Evolutionary conservation across 1,139 yeast genomes (phyloP), one percentile per base, ranked within the genome.

Genomic region (Taiozyma sp.): DNA sequence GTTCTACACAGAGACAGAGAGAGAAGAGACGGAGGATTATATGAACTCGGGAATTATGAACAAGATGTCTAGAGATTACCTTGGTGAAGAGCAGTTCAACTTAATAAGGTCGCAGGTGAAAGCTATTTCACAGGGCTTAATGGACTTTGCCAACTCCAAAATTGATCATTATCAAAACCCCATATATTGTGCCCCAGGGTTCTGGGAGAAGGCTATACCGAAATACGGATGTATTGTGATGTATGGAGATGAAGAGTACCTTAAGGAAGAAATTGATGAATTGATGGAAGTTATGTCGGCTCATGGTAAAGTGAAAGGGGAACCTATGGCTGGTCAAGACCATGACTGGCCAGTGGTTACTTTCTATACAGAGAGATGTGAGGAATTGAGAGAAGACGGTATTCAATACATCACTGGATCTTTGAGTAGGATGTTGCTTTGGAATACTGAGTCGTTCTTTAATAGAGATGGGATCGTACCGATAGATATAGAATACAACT

Each of bases 201-300:
- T 71, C 60, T 76, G 80, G 80, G 53, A 62, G 14, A 57, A 59
- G 7, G 71, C 76, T 6, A 61, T 72, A 36, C 80, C 80, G 0
- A 55, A 56, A 14, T 55, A 57, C 7, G 77, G 77, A 0, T 56
- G 69, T 7, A 62, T 70, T 14, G 48, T 75, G 9, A 58, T 65
- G n/a, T 73, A 68, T 60, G 80, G 80, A 7, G 63, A 62, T 16
- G 66, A 67, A 29, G 80, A 76, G 55, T 59, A 65, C 10, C 62
- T 71, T 48, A 63, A 68, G 8, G 54, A 59, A 1, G 76, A 74
- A 41, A 70, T 75, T 39, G 69, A 66, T 44, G 61, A 62, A 30
- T 64, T 77, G 7, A 30, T 41, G 4, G 32, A 44, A 16, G 30
- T 8, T 3, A n/a, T 50, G 13, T 30, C 19, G 5, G 14, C 22